These are phyloP conservation scores for Capsicum pubescens DNA, from an alignment of 257 asterid genomes.

Conservation along the genomic window DNA sequence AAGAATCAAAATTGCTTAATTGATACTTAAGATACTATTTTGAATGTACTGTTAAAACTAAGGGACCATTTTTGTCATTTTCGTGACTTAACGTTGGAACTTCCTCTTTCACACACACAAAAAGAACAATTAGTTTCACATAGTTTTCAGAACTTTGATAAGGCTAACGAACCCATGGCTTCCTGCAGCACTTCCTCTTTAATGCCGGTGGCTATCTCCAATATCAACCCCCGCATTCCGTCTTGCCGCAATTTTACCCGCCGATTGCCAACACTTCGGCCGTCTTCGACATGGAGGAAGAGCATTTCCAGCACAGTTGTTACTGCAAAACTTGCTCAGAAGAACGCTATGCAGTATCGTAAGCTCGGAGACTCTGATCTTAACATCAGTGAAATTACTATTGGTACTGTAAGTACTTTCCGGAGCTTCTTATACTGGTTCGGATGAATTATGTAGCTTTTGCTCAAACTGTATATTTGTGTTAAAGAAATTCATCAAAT, in stretches of 20 bases:
- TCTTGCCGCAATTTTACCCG: neutral
- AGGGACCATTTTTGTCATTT: neutral
- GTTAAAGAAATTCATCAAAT: too few relatives aligned
- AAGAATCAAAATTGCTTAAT: too few relatives aligned
- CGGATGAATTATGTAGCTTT: neutral
- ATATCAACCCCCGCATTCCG: neutral
- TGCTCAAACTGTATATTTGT: neutral
- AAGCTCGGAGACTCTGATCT: constrained; percentile 94
- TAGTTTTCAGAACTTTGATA: neutral
- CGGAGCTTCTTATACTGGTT: too few relatives aligned
- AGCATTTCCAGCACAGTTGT: neutral
- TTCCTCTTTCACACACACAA: constrained; percentile 6
- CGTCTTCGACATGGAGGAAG: neutral
- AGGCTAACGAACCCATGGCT: constrained; percentile 26
- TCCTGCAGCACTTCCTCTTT: constrained; percentile 11
- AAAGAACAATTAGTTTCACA: neutral
- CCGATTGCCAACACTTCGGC: neutral
- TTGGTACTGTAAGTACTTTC: constrained; percentile 69
- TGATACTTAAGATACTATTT: too few relatives aligned
- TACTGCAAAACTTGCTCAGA: constrained; percentile 36
- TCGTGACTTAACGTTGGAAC: neutral
- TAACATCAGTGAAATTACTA: constrained; percentile 78
- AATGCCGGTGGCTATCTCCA: neutral
- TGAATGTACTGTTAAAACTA: too few relatives aligned
- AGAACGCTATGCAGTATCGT: constrained; percentile 57